These are phyloP conservation scores for Fonsecaea monophora DNA, from an alignment of 2,329 filamentous ascomycete genomes.

Conservation along the genomic window DNA sequence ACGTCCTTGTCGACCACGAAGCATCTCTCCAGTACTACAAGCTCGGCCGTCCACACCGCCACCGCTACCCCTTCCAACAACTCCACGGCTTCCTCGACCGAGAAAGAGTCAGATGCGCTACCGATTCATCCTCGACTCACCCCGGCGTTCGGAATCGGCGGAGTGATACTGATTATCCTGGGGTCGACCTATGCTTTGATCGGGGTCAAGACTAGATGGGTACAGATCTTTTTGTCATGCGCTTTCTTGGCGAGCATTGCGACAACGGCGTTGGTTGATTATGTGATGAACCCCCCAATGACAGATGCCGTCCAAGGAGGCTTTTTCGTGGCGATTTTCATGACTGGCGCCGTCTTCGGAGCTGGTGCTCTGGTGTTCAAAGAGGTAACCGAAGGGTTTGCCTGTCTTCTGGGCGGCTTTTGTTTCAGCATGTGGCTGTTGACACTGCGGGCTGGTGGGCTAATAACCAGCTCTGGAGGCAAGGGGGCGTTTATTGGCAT, in stretches of 20 bases:
- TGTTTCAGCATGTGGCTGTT: conserved; percentile 90
- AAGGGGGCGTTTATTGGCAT: conserved; percentile 77
- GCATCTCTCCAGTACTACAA: conserved; percentile 28
- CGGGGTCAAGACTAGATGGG: conserved; percentile 79
- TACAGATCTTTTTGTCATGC: conserved; percentile 81
- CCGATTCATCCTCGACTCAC: conserved; percentile 78
- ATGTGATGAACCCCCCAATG: conserved; percentile 83
- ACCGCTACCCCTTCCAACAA: conserved; percentile 25
- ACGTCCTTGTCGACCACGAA: conserved; percentile 4
- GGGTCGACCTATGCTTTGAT: conserved; percentile 76
- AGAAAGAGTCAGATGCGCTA: conserved; percentile 49
- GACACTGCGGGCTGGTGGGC: conserved; percentile 74
- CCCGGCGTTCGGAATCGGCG: conserved; percentile 79
- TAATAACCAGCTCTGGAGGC: conserved; percentile 67
- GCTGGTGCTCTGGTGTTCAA: conserved; percentile 77
- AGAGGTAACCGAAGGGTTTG: conserved; percentile 83
- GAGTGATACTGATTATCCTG: conserved; percentile 74
- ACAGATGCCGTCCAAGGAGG: conserved; percentile 79
- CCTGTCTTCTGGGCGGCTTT: conserved; percentile 85
- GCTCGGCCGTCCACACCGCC: conserved; percentile 31
- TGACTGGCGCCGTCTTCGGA: conserved; percentile 77
- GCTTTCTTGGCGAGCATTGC: conserved; percentile 75
- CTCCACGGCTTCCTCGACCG: conserved; percentile 20
- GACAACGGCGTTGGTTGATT: conserved; percentile 80
- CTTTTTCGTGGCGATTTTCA: conserved; percentile 78